Percentiles rank a stretch among this genome's conserved stretches.
phyloP scores from a whole-genome alignment of 139 green algal species.

The Prasinococcaceae sp. region DNA sequence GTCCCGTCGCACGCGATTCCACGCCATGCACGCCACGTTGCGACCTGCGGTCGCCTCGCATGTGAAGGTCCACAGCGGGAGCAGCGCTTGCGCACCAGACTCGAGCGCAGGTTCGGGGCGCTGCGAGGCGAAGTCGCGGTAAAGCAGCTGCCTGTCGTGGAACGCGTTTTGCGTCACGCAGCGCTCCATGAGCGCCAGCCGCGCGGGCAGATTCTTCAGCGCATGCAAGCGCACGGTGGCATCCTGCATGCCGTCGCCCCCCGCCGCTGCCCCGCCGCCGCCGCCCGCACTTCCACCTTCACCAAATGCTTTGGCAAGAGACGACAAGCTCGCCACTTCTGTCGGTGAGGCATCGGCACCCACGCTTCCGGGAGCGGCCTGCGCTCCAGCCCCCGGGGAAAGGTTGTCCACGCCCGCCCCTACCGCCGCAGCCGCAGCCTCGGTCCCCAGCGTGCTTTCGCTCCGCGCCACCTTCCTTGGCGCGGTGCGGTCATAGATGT shows the following conservation, averaged over 20 bases:
- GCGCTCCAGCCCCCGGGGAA: neutral
- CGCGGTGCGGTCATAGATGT: neutral
- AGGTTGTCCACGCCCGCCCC: neutral
- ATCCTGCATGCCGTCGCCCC: neutral
- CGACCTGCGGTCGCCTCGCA: conserved; percentile 14
- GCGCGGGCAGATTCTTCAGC: conserved; percentile 1
- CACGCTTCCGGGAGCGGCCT: neutral
- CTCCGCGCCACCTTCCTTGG: neutral
- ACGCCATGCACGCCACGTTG: conserved; percentile 27
- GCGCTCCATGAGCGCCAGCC: conserved; percentile 13
- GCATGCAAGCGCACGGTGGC: conserved; percentile 2
- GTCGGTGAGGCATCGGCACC: neutral
- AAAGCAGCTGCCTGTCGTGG: conserved; percentile 18
- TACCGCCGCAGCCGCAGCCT: neutral
- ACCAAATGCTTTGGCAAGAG: neutral
- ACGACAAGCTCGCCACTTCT: neutral
- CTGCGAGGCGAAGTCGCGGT: conserved; percentile 10
- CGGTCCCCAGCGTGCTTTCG: neutral
- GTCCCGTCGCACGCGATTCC: conserved; percentile 42
- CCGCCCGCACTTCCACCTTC: neutral
- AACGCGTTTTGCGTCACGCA: conserved; percentile 21
- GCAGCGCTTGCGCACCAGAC: conserved; percentile 1
- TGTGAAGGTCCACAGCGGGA: conserved; percentile 9
- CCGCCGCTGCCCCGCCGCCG: neutral
- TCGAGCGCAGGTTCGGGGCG: conserved; percentile 2